phyloP scores from a whole-genome alignment of 2,329 filamentous ascomycete genomes.

The Xylaria multiplex region DNA sequence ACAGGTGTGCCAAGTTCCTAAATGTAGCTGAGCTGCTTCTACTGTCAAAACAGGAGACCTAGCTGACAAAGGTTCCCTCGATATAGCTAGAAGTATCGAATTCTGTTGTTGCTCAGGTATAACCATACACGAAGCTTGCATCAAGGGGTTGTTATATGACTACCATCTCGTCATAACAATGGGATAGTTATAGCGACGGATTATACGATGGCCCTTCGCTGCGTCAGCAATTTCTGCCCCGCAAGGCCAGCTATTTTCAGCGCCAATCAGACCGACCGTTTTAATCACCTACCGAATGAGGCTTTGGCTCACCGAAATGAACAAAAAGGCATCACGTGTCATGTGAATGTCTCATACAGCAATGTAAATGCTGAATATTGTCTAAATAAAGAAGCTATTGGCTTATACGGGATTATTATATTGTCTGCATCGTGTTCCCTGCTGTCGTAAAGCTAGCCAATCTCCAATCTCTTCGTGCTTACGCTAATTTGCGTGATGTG shows the following conservation, averaged over 20 bases:
- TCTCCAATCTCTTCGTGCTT: background rate
- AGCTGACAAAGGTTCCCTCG: background rate
- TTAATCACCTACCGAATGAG: background rate
- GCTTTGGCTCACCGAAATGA: background rate
- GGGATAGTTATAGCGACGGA: background rate
- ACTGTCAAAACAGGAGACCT: background rate
- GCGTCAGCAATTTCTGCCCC: too few species aligned
- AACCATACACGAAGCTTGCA: background rate
- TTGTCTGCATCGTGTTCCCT: background rate
- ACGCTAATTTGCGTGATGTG: background rate
- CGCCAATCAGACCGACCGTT: background rate
- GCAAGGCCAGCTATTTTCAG: background rate
- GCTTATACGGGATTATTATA: background rate
- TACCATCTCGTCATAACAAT: background rate
- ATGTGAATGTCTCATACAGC: background rate
- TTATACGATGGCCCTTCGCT: background rate
- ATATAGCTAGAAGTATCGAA: background rate
- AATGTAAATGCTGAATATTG: background rate
- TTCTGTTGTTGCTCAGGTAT: background rate
- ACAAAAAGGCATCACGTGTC: background rate
- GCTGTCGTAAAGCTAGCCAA: background rate
- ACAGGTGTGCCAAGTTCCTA: background rate
- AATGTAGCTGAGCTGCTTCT: background rate
- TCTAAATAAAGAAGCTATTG: background rate
- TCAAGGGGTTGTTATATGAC: background rate